phyloP scores from a whole-genome alignment of 2,329 filamentous ascomycete species.

The Penicillium sp. region DNA sequence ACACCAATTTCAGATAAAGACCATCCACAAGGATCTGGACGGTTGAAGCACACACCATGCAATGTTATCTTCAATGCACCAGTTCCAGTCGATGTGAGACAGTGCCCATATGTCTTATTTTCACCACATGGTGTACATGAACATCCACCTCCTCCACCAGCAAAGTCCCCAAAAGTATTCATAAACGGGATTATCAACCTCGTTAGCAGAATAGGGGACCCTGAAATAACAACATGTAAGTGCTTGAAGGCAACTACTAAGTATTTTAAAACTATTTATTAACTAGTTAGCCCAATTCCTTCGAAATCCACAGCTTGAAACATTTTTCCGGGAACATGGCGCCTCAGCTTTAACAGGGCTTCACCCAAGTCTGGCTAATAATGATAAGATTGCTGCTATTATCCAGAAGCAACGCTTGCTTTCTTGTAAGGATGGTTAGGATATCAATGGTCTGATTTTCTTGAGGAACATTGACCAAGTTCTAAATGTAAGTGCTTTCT shows the following conservation, averaged over 20 bases:
- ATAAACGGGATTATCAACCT: not conserved
- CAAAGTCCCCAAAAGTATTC: constrained; percentile 13
- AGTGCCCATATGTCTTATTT: constrained; percentile 20
- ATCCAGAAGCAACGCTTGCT: constrained; percentile 15
- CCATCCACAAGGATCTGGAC: constrained; percentile 16
- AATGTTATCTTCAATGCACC: constrained; percentile 18
- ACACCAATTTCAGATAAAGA: constrained; percentile 12
- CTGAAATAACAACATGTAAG: too few relatives aligned
- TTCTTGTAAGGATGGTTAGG: constrained; percentile 10
- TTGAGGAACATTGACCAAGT: not conserved
- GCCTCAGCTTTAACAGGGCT: constrained; percentile 16
- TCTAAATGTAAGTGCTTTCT: constrained; percentile 8
- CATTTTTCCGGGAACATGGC: constrained; percentile 17
- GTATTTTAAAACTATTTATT: constrained; percentile 5
- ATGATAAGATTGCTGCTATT: constrained; percentile 10
- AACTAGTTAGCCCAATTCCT: constrained; percentile 16
- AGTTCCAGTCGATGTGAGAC: constrained; percentile 14
- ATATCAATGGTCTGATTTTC: constrained; percentile 13
- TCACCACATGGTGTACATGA: constrained; percentile 18
- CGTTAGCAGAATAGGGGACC: too few relatives aligned
- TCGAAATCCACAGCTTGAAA: constrained; percentile 14
- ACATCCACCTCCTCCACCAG: constrained; percentile 20
- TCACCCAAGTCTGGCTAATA: constrained; percentile 15
- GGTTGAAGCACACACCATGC: constrained; percentile 8
- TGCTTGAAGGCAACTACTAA: constrained; percentile 15